Base-by-base conservation (phyloP, 2,329 filamentous ascomycete genomes). In the Aspergillus quadricinctus region DNA sequence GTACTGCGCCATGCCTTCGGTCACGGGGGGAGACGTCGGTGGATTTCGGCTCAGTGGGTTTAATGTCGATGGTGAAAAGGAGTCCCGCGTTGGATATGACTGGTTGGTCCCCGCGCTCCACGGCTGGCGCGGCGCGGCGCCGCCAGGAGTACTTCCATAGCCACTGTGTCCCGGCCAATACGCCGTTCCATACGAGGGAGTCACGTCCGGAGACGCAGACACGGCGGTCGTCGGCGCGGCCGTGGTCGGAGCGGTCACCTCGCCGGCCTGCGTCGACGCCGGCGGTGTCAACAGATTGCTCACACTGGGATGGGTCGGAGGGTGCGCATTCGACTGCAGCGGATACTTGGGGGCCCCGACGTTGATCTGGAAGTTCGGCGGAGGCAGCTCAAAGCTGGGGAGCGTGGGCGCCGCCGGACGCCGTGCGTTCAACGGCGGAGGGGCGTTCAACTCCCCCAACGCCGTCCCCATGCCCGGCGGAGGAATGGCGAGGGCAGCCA, bases 331-430 rank as follows among this genome's bases (percentile, higher is more conserved):
- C 49, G 73, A 74, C 49, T 71, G 70, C 45, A 68, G 58, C 40
- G 78, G 73, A 65, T 81, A 83, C 70, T 83, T 84, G 65, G 81
- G 72, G 25, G 74, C 66, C 50, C 74, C 74, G 72, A 71, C 74
- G 65, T 72, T 73, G 73, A 75, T 71, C 2, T 72, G 67, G 72
- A 70, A 77, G 59, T 61, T 73, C 63, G 85, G 85, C 53, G 87
- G 84, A 61, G 85, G 84, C 51, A 90, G 82, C 68, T 88, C 85
- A 69, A 90, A 89, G 63, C 76, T 82, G 56, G 88, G 87, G 60
- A 92, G 81, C 65, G 83, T 82, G 56, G 83, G 84, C 60, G 88
- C 85, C 68, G 87, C 87, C 68, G 86, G 83, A 73, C 88, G 84
- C 67, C 88, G 83, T 72, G 86, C 81, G 64, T 86, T 84, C 71